A percentile compares a stretch with the other conserved stretches of the same genome.
Evolutionary conservation across 177 flowering plant species (phyloP).

Genomic region (Vitis hybrid): DNA sequence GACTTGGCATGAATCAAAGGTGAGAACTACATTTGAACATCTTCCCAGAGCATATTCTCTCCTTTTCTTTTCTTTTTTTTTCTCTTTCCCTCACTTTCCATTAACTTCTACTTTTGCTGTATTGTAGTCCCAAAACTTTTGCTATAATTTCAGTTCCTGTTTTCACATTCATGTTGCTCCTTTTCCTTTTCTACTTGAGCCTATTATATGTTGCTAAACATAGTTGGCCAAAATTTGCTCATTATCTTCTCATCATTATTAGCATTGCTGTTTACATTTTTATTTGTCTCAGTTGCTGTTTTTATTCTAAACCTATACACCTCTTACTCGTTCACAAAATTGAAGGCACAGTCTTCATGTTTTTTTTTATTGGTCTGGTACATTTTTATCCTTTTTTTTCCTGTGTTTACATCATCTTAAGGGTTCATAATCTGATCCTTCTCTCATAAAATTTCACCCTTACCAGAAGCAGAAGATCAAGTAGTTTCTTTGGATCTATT

Average conservation of each 20-base stretch:
- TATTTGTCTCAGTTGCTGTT: no score
- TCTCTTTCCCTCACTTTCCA: background rate
- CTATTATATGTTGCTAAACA: background rate
- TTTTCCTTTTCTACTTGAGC: background rate
- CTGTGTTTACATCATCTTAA: background rate
- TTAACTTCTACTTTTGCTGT: background rate
- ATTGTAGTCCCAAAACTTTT: no score
- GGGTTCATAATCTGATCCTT: background rate
- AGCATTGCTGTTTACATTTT: background rate
- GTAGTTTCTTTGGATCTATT: constrained; percentile 67
- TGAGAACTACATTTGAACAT: constrained; percentile 19
- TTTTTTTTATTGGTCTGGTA: background rate
- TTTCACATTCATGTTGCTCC: no score
- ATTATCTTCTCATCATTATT: background rate
- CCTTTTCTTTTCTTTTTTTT: background rate
- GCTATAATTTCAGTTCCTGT: no score
- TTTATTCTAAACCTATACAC: no score
- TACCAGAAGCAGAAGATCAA: constrained; percentile 55
- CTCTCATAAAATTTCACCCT: constrained; percentile 1
- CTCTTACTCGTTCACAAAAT: no score
- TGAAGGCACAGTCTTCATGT: no score
- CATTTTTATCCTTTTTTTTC: background rate
- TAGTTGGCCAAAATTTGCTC: background rate
- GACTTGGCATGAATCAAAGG: constrained; percentile 58
- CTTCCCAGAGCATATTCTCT: background rate